A percentile compares a stretch with the other conserved stretches of the same genome.
Evolutionary conservation across 192 early-diverging fungal genomes (phyloP).

Genomic region (Rhizoclosmatium globosum): DNA sequence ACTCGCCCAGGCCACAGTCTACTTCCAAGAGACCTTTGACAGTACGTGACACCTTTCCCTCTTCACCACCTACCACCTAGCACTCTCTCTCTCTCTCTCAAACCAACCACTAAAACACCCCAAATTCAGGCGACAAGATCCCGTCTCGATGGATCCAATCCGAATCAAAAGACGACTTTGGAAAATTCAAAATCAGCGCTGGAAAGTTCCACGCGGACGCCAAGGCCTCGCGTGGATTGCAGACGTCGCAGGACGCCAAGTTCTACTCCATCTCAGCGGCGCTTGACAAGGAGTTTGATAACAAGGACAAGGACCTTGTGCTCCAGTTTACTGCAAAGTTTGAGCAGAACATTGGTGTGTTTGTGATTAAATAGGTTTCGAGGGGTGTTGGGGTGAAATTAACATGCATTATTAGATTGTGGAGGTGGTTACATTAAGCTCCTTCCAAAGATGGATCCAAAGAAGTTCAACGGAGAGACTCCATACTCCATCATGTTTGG

Average conservation of each 20-base stretch:
- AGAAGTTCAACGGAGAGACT: conserved; percentile 84
- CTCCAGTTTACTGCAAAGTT: conserved; percentile 93
- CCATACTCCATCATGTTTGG: conserved; percentile 65
- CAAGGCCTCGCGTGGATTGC: conserved; percentile 71
- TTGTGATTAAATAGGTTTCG: neutral
- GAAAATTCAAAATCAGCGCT: conserved; percentile 72
- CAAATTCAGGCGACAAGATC: conserved; percentile 11
- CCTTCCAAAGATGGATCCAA: conserved; percentile 80
- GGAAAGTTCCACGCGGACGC: conserved; percentile 83
- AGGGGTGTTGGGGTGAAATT: neutral
- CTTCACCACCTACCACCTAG: neutral
- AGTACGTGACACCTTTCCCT: conserved; percentile 44
- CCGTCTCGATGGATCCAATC: conserved; percentile 76
- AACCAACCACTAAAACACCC: neutral
- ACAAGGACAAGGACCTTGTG: conserved; percentile 84
- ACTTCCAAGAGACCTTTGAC: conserved; percentile 90
- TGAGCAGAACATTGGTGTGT: conserved; percentile 74
- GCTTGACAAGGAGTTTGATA: conserved; percentile 77
- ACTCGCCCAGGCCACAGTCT: conserved; percentile 66
- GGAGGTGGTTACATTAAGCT: conserved; percentile 94
- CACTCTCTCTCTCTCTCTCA: conserved; percentile 5
- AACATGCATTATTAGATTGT: conserved; percentile 68
- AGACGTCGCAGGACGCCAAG: conserved; percentile 80
- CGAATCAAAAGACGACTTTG: conserved; percentile 71
- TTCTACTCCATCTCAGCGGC: conserved; percentile 88